Conservation (phyloP, 2,329 filamentous ascomycete species). For the Xylariaceae sp. region DNA sequence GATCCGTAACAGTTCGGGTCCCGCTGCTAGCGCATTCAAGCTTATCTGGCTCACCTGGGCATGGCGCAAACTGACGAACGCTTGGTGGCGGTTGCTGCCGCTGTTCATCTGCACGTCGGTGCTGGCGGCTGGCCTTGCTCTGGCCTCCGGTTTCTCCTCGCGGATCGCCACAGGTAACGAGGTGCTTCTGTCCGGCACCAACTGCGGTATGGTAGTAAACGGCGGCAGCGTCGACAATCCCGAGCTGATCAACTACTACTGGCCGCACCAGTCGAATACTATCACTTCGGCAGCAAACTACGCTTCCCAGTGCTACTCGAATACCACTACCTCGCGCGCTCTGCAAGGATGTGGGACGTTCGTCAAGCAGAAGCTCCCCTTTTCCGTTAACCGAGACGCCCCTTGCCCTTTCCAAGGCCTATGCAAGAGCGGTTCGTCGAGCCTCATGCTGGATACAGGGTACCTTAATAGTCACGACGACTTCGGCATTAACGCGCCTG, state of each 20-base stretch:
- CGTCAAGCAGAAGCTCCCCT: conserved; percentile 3
- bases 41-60: conserved; percentile 15
- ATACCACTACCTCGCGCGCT: background rate
- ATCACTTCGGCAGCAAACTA: conserved; percentile 14
- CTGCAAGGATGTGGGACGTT: background rate
- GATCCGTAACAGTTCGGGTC: conserved; percentile 21
- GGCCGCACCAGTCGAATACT: background rate
- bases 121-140: background rate
- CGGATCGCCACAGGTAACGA: conserved; percentile 7
- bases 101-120: background rate
- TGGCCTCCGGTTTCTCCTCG: conserved; percentile 10
- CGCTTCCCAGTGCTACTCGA: conserved; percentile 27
- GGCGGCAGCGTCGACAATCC: background rate
- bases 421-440: conserved; percentile 9
- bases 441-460: conserved; percentile 17
- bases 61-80: conserved; percentile 11
- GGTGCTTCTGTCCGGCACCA: conserved; percentile 5
- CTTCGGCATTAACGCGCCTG: conserved; percentile 26
- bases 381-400: conserved; percentile 1
- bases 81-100: background rate
- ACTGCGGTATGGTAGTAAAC: conserved; percentile 7
- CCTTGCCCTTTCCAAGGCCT: conserved; percentile 26
- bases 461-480: conserved; percentile 22
- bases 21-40: conserved; percentile 5
- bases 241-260: background rate